Percentiles rank a stretch among this genome's conserved stretches.
Evolutionary conservation across 2,329 filamentous ascomycete species (phyloP).

Genomic region (Fusarium foetens): DNA sequence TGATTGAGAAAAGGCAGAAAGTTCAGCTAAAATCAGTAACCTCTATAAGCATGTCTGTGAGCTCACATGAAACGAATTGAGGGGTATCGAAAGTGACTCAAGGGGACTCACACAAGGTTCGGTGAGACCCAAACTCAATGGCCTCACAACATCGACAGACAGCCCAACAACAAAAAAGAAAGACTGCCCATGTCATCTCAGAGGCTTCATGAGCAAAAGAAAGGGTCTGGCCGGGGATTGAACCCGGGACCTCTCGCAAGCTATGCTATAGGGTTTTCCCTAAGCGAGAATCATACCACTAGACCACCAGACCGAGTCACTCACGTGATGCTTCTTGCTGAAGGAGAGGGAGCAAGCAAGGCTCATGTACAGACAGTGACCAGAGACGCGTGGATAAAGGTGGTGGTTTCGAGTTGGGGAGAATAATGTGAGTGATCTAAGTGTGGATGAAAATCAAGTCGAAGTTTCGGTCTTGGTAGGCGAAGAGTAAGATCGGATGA

Average conservation of each 20-base stretch:
- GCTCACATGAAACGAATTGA: background rate
- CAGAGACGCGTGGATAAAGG: no score
- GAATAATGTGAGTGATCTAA: no score
- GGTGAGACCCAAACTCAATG: background rate
- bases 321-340: constrained; percentile 24
- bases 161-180: background rate
- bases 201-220: background rate
- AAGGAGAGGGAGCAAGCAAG: fast-evolving
- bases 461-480: background rate
- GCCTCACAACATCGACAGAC: background rate
- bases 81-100: background rate
- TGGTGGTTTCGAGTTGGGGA: no score
- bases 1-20: background rate
- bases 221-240: constrained; percentile 56
- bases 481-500: no score
- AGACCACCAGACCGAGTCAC: constrained; percentile 43
- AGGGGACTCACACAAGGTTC: background rate
- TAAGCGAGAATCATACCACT: constrained; percentile 50
- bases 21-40: background rate
- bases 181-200: no score
- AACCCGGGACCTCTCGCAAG: constrained; percentile 60
- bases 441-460: no score
- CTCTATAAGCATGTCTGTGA: no score
- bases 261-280: constrained; percentile 44
- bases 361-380: background rate